Conservation (phyloP, 495 filamentous ascomycete genomes). For the Xylaria longipes region DNA sequence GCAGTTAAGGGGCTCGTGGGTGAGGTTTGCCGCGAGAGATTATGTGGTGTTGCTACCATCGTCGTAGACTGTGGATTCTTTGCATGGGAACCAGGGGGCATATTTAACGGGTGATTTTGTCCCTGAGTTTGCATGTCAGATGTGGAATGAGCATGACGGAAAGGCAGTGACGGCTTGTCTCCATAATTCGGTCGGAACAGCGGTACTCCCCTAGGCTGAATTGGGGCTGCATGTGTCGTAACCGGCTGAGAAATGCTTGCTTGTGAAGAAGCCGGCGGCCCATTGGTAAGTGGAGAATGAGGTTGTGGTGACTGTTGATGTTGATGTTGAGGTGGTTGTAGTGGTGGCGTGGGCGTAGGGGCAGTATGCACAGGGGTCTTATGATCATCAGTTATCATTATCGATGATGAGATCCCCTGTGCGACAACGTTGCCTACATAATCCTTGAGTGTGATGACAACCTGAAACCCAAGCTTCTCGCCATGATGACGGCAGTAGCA, state of each 20-base stretch:
- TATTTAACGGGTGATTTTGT: conserved; percentile 31
- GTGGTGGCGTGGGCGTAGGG: conserved; percentile 31
- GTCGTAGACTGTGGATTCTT: conserved; percentile 51
- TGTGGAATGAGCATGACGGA: conserved; percentile 22
- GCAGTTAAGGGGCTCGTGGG: conserved; percentile 65
- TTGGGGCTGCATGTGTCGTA: conserved; percentile 2
- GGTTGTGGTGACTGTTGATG: conserved; percentile 33
- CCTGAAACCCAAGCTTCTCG: conserved; percentile 90
- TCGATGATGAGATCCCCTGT: conserved; percentile 83
- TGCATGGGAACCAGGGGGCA: conserved; percentile 14
- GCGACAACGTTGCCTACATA: conserved; percentile 73
- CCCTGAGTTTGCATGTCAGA: conserved; percentile 31
- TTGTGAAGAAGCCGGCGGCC: conserved; percentile 29
- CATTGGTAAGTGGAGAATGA: conserved; percentile 31
- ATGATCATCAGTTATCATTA: conserved; percentile 97
- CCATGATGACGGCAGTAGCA: conserved; percentile 95
- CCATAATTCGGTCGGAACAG: conserved; percentile 11
- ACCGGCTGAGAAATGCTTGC: conserved; percentile 26
- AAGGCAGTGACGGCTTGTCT: conserved; percentile 15
- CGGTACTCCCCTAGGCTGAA: conserved; percentile 14
- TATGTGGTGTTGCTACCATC: conserved; percentile 63
- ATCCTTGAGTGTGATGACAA: conserved; percentile 94
- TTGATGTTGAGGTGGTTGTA: conserved; percentile 13
- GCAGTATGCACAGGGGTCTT: conserved; percentile 69
- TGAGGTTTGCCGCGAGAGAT: conserved; percentile 74